Conservation (phyloP, 2,329 filamentous ascomycete genomes). For the Microdochium bolleyi region DNA sequence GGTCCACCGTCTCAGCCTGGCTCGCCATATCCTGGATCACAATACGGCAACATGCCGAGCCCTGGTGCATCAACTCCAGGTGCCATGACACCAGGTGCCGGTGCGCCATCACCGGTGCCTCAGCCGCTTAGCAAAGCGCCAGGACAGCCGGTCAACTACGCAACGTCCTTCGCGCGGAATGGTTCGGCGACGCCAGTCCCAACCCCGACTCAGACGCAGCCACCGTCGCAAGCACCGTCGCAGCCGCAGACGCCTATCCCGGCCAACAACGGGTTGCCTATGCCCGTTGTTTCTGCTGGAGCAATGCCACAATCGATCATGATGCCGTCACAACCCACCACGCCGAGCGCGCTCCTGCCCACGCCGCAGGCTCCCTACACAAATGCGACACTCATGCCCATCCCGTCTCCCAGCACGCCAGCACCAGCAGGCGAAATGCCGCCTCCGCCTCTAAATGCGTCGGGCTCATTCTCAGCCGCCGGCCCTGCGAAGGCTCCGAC, state of each 20-base stretch:
- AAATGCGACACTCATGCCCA: conserved; percentile 17
- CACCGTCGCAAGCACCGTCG: conserved; percentile 21
- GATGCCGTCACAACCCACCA: conserved; percentile 10
- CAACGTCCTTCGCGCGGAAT: conserved; percentile 21
- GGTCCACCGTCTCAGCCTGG: conserved; percentile 59
- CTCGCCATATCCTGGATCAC: conserved; percentile 50
- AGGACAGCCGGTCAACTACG: background rate
- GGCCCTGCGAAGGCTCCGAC: conserved; percentile 37
- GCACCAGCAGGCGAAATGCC: conserved; percentile 21
- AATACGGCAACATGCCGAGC: conserved; percentile 21
- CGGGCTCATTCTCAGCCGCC: conserved; percentile 8
- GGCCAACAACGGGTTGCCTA: conserved; percentile 7
- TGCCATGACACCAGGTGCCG: conserved; percentile 19
- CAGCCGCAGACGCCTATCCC: conserved; percentile 23
- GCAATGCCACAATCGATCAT: conserved; percentile 8
- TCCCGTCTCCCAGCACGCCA: conserved; percentile 7
- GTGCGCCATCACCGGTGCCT: conserved; percentile 25
- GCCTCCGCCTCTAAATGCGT: conserved; percentile 15
- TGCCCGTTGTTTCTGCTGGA: conserved; percentile 12
- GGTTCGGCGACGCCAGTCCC: conserved; percentile 6
- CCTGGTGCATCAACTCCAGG: conserved; percentile 31
- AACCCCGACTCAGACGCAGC: conserved; percentile 17
- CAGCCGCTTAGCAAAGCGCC: background rate
- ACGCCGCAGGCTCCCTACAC: conserved; percentile 12
- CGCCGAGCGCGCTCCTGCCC: conserved; percentile 7